Conservation (phyloP, 768 basidiomycete species). For the Hortiboletus campestris region DNA sequence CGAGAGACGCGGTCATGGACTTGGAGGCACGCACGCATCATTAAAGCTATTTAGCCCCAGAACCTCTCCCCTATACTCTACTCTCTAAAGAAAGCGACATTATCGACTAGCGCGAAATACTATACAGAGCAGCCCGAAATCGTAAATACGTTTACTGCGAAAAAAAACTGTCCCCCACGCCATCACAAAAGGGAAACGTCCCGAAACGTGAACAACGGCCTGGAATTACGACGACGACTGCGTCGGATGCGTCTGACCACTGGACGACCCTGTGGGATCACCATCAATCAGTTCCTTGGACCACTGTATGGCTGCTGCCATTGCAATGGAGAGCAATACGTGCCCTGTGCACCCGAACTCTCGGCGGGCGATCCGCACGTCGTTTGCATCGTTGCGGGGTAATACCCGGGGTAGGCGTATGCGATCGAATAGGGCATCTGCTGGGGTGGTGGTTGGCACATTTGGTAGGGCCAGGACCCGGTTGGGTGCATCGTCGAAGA, state of each 20-base stretch:
- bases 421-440: conserved; percentile 20
- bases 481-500: conserved; percentile 18
- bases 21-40: no score
- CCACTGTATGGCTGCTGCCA: conserved; percentile 38
- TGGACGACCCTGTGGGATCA: conserved; percentile 31
- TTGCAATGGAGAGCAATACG: conserved; percentile 28
- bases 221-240: conserved; percentile 7
- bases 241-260: conserved; percentile 9
- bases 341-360: conserved; percentile 21
- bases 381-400: conserved; percentile 14
- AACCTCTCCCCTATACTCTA: background rate
- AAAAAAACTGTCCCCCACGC: conserved; percentile 3
- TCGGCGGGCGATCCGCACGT: conserved; percentile 14
- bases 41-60: background rate
- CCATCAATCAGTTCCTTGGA: conserved; percentile 36
- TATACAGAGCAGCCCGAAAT: conserved; percentile 15
- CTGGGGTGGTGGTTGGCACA: conserved; percentile 17
- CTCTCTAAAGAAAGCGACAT: background rate
- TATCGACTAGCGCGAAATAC: conserved; percentile 16
- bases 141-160: conserved; percentile 8
- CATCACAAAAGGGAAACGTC: background rate
- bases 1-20: no score
- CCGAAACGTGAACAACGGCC: no score
- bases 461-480: conserved; percentile 36
- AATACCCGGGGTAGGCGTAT: conserved; percentile 24